Evolutionary conservation across 352 stramenopile species (phyloP), one percentile per base, ranked within the genome.

Genomic region (Phytopythium montanum): DNA sequence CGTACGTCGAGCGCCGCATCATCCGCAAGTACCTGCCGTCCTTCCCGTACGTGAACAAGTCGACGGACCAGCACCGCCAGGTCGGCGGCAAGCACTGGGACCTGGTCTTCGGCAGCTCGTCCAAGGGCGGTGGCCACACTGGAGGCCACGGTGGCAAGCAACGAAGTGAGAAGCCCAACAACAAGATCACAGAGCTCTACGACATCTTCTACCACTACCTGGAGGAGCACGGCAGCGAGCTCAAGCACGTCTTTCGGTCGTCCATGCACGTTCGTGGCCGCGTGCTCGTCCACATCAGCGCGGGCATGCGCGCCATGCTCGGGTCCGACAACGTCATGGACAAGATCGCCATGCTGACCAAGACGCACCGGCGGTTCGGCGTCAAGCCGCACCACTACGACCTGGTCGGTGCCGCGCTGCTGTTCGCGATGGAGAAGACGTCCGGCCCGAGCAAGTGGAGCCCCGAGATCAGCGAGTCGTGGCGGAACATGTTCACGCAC

Each of bases 171-270:
- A 57, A 59, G 2, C 58, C 61, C 50, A 70, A 64, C 48, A 78
- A 64, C 67, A 71, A 69, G 57, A 69, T 84, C 60, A 70, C 58
- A 0, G 54, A 66, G 38, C 66, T 82, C 8, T 85, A 81, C 60
- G 76, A 85, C 56, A 64, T 70, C n/a, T 86, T 86, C 59, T 80
- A 75, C 54, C 62, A 64, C 16, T 82, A 74, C 28, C 61, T 87
- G 2, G 73, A 81, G 28, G 60, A 79, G 21, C 44, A 79, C 50
- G 70, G 71, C 5, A 71, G 74, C 5, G 76, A 87, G 54, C 61
- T 87, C 2, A 70, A 79, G 48, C 68, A 75, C 19, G 62, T 87
- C 18, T 87, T 82, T 53, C 66, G 73, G 0, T 81, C 72, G 18
- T 87, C 76, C 4, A 78, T 81, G 62, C 72, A 84, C 29, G 54